Conservation (phyloP, 441 rosid genomes). For the Euphorbia schlechtendalii region DNA sequence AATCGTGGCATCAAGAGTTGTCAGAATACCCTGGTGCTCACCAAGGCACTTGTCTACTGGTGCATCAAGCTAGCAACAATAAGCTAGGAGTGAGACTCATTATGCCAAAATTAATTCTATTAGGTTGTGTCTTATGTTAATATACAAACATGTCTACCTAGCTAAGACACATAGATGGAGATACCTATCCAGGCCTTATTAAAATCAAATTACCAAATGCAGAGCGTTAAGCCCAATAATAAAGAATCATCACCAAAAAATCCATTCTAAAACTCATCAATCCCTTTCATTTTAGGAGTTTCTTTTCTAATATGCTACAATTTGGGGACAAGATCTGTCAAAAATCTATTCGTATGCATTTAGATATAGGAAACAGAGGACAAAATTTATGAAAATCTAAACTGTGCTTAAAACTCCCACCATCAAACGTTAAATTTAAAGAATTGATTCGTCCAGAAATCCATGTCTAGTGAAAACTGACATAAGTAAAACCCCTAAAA, state of each 20-base stretch:
- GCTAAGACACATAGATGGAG: background rate
- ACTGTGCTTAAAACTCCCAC: background rate
- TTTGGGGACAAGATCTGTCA: background rate
- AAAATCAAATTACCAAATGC: background rate
- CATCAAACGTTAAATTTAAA: background rate
- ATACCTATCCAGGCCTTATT: background rate
- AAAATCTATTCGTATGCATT: background rate
- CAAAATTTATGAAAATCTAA: background rate
- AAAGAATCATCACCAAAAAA: background rate
- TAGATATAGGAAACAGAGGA: background rate
- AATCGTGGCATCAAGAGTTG: constrained; percentile 10
- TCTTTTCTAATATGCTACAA: background rate
- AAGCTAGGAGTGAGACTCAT: constrained; percentile 22
- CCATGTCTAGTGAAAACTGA: background rate
- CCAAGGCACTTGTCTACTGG: constrained; percentile 15
- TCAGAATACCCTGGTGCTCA: constrained; percentile 15
- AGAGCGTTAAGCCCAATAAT: no score
- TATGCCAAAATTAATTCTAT: constrained; percentile 1
- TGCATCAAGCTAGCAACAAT: constrained; percentile 20
- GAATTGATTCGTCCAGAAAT: background rate
- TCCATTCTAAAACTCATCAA: background rate
- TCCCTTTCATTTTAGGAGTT: background rate
- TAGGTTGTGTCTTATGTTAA: background rate
- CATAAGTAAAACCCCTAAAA: background rate
- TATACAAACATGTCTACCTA: background rate